Evolutionary conservation across 164 flowering plant species (phyloP).

Genomic region (Vitis rotundifolia): DNA sequence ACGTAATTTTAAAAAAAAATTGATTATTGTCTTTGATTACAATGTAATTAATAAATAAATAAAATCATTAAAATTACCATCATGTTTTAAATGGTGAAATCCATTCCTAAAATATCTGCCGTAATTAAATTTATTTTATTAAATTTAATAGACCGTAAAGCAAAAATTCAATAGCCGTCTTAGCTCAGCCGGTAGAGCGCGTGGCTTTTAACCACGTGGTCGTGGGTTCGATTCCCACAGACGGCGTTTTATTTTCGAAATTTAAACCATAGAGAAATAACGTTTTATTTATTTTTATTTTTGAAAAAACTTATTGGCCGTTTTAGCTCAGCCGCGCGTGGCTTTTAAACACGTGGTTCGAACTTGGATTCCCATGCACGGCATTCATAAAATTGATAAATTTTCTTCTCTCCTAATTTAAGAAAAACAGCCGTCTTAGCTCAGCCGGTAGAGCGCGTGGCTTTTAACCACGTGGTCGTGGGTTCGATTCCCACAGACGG

Average conservation of each 20-base stretch:
- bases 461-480: slow-evolving; percentile 45
- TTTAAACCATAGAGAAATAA: too few species aligned
- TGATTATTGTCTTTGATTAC: too few species aligned
- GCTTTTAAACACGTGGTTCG: slow-evolving; percentile 37
- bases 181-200: slow-evolving; percentile 50
- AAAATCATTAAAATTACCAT: too few species aligned
- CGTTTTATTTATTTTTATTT: too few species aligned
- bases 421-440: slow-evolving; percentile 27
- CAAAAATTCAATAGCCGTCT: slow-evolving; percentile 20
- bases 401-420: too few species aligned
- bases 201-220: slow-evolving; percentile 41
- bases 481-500: slow-evolving; percentile 45
- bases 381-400: too few species aligned
- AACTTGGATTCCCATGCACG: slow-evolving; percentile 38
- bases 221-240: slow-evolving; percentile 43
- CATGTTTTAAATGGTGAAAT: too few species aligned
- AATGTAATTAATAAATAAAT: too few species aligned
- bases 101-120: too few species aligned
- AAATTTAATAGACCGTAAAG: not conserved
- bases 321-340: slow-evolving; percentile 44
- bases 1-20: too few species aligned
- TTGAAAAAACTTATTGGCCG: slow-evolving; percentile 6
- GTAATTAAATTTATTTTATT: too few species aligned
- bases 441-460: slow-evolving; percentile 45
- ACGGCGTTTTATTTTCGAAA: too few species aligned